Conservation (phyloP, 345 rosid genomes). For the Pistacia atlantica region DNA sequence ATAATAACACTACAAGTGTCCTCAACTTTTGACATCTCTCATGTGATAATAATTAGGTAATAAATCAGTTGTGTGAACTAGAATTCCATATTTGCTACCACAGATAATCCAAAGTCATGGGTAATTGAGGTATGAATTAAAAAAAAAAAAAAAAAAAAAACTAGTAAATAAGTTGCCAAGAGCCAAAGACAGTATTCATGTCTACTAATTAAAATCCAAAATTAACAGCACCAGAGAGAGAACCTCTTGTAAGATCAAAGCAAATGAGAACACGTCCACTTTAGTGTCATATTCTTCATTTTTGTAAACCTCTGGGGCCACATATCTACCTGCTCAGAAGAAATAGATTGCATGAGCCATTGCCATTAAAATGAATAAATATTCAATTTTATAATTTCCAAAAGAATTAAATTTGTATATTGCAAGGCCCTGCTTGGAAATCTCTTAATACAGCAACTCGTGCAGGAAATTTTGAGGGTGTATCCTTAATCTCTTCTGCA, state of each 20-base stretch:
- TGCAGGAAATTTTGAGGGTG: neutral
- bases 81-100: neutral
- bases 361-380: constrained; percentile 10
- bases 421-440: constrained; percentile 6
- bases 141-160: neutral
- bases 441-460: neutral
- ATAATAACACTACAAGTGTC: neutral
- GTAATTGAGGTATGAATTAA: neutral
- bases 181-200: neutral
- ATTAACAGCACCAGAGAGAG: constrained; percentile 4
- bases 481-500: neutral
- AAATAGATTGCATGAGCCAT: constrained; percentile 2
- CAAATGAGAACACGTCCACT: constrained; percentile 83
- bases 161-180: neutral
- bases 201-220: neutral
- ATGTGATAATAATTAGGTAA: neutral
- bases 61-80: neutral
- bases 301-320: constrained; percentile 80
- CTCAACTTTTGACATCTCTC: neutral
- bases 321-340: constrained; percentile 61
- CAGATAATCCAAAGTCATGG: neutral
- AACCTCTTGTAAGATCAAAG: constrained; percentile 87
- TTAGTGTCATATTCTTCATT: constrained; percentile 82
- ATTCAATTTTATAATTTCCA: constrained; percentile 1
- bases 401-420: neutral